These are phyloP conservation scores for Trypanosoma avium DNA, from an alignment of 208 protist genomes.

Conservation along the genomic window DNA sequence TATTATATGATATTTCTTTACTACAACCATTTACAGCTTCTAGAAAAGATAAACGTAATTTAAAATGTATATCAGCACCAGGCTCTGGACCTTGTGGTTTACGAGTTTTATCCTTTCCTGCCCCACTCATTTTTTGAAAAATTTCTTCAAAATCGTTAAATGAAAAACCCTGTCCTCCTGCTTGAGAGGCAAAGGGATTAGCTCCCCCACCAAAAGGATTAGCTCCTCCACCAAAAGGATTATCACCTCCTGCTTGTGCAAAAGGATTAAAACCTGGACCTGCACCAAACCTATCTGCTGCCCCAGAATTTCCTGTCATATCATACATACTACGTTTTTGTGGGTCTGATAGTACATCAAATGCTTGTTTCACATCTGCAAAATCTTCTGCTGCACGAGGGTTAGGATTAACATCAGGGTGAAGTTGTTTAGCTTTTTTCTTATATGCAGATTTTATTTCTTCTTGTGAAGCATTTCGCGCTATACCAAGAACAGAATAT, in stretches of 20 bases:
- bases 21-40: slow-evolving; percentile 87
- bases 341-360: slow-evolving; percentile 85
- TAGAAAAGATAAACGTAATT: slow-evolving; percentile 73
- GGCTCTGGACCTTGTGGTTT: slow-evolving; percentile 84
- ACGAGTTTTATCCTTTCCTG: slow-evolving; percentile 79
- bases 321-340: slow-evolving; percentile 92
- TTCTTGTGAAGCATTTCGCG: slow-evolving; percentile 76
- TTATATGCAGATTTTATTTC: slow-evolving; percentile 89
- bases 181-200: slow-evolving; percentile 58
- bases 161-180: slow-evolving; percentile 58
- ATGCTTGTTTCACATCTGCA: slow-evolving; percentile 88
- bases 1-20: slow-evolving; percentile 91
- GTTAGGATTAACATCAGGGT: slow-evolving; percentile 86
- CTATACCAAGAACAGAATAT: slow-evolving; percentile 75
- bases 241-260: slow-evolving; percentile 31
- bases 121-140: slow-evolving; percentile 86
- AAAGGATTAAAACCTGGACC: slow-evolving; percentile 50
- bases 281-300: slow-evolving; percentile 54
- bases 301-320: slow-evolving; percentile 83
- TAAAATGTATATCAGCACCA: slow-evolving; percentile 88
- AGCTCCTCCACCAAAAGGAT: slow-evolving; percentile 35
- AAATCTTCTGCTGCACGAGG: slow-evolving; percentile 85
- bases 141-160: slow-evolving; percentile 92
- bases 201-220: slow-evolving; percentile 37
- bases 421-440: slow-evolving; percentile 81